These are phyloP conservation scores for Moniliella sp. DNA, from an alignment of 1,284 basidiomycete species.

Conservation along the genomic window DNA sequence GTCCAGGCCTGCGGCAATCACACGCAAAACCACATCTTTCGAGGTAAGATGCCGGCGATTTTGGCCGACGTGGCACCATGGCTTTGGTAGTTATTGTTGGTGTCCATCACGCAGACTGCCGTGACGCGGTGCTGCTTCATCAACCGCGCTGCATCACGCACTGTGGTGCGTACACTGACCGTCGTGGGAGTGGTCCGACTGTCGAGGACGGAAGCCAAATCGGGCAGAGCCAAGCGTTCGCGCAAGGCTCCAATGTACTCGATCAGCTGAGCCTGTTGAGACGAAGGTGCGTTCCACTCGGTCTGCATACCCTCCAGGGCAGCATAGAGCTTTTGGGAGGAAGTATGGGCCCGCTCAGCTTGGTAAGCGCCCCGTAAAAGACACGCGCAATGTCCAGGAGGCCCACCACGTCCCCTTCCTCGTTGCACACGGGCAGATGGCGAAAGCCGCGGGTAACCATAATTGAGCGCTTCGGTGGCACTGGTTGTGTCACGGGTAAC, in stretches of 20 bases:
- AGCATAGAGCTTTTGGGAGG: slow-evolving; percentile 82
- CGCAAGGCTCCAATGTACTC: slow-evolving; percentile 84
- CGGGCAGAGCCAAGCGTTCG: slow-evolving; percentile 84
- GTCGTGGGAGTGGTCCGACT: slow-evolving; percentile 78
- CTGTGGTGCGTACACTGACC: slow-evolving; percentile 76
- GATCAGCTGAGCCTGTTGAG: slow-evolving; percentile 26
- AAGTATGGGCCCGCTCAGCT: slow-evolving; percentile 92
- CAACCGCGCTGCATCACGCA: slow-evolving; percentile 74
- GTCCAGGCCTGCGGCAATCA: slow-evolving; percentile 93
- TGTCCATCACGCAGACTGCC: slow-evolving; percentile 91
- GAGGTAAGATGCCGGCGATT: slow-evolving; percentile 97
- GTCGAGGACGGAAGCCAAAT: slow-evolving; percentile 83
- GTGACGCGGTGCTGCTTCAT: slow-evolving; percentile 94
- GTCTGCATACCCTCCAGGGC: slow-evolving; percentile 92
- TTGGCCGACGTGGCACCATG: slow-evolving; percentile 40
- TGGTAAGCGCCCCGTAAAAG: slow-evolving; percentile 93
- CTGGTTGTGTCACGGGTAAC: slow-evolving; percentile 94
- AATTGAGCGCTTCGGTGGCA: slow-evolving; percentile 83
- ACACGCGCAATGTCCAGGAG: slow-evolving; percentile 96
- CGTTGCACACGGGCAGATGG: too few species aligned
- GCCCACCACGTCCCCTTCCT: slow-evolving; percentile 65
- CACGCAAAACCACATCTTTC: slow-evolving; percentile 88
- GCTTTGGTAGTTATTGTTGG: slow-evolving; percentile 8
- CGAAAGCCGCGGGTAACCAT: too few species aligned
- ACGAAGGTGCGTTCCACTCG: slow-evolving; percentile 51